Percentiles rank a stretch among this genome's conserved stretches.
These are phyloP conservation scores for Vachellia pachyceras DNA, from an alignment of 306 rosid species.

Conservation along the genomic window DNA sequence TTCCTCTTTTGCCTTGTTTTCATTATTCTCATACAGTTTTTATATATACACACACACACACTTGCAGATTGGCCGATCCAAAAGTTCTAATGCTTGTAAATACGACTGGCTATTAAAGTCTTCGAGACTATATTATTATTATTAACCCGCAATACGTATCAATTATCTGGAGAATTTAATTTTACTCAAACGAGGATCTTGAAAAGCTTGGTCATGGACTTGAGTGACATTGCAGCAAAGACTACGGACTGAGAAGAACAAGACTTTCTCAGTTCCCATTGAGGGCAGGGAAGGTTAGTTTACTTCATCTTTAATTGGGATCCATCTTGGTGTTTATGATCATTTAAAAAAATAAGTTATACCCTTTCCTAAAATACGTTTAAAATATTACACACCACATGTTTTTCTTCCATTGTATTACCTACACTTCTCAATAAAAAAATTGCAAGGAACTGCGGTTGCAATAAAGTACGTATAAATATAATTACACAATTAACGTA, in stretches of 20 bases:
- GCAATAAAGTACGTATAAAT: not conserved
- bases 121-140: not conserved
- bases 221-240: not conserved
- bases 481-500: not conserved
- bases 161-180: not conserved
- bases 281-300: not conserved
- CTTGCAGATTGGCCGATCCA: not conserved
- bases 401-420: not conserved
- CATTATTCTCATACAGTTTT: not conserved
- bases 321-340: not conserved
- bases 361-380: not conserved
- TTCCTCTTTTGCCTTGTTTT: not conserved
- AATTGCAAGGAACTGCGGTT: not conserved
- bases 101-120: too few species aligned
- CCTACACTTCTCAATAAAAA: not conserved
- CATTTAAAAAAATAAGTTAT: not conserved
- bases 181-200: not conserved
- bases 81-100: not conserved
- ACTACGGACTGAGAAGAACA: not conserved
- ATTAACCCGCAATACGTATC: not conserved
- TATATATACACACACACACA: not conserved
- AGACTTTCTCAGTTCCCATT: constrained; percentile 19
- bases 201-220: not conserved
- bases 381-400: not conserved
- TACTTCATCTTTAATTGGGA: not conserved